Base-by-base conservation (phyloP, 2,329 filamentous ascomycete genomes). In the Aspergillus sp. region DNA sequence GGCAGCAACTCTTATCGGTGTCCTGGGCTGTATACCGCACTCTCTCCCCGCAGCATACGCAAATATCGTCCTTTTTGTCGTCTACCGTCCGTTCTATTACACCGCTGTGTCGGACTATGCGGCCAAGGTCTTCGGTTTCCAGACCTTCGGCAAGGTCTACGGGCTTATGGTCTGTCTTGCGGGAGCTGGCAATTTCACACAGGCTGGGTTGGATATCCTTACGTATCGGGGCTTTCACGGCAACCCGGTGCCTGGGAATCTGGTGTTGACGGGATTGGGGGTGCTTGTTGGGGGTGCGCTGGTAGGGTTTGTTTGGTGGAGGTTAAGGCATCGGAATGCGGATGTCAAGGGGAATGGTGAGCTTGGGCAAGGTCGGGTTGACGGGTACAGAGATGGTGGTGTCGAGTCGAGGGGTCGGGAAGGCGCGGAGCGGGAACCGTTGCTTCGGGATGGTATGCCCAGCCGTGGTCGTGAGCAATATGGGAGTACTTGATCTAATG, bases 61-160 rank as follows among this genome's bases (percentile, higher is more conserved):
- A 9, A 90, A 90, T 55, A 74, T 95, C 45, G 70, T 75, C 41
- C 76, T 95, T 7, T 94, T 95, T 60, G 86, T 91, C 12, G 65
- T 93, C 9, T 94, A 93, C 64, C 79, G 89, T 0, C 88, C 88
- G 0, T 83, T 94, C 47, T 94, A 93, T 69, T 94, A 94, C 68
- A 93, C 88, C 0, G 80, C 87, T 2, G 86, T 94, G 7, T 89
- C 84, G 48, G 89, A 95, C 69, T 94, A 94, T 65, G 80, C 81
- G 19, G 88, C 88, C 50, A 94, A 94, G 69, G 88, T 95, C 33
- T 95, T 95, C 63, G 89, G 89, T 10, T 94, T 94, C 69, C 78
- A 82, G 50, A 94, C 88, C 0, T 95, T 95, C 57, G 90, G 89
- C 41, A 94, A 87, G 48, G 88, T 96, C n/a, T 95, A 95, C 66